Percentiles rank a stretch among this genome's conserved stretches.
These are phyloP conservation scores for Sporothrix curviconia DNA, from an alignment of 2,329 filamentous ascomycete genomes.

Conservation along the genomic window DNA sequence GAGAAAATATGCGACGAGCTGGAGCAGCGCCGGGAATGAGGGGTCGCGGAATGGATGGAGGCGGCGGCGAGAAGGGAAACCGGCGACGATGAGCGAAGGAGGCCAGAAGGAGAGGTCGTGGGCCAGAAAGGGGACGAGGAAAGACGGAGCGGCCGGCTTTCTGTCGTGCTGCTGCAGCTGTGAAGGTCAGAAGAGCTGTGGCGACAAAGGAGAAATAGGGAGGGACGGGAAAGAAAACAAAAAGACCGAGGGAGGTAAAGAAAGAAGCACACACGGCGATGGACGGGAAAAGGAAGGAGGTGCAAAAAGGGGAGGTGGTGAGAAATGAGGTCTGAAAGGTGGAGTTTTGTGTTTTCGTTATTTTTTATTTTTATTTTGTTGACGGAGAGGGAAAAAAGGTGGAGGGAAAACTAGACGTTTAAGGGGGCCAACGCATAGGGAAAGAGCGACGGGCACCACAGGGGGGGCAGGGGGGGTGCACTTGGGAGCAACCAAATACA, in stretches of 20 bases:
- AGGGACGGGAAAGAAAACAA: background rate
- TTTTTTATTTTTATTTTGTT: constrained; percentile 9
- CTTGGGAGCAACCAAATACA: background rate
- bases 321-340: background rate
- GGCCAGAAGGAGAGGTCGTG: background rate
- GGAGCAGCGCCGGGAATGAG: background rate
- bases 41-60: constrained; percentile 1
- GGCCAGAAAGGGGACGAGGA: background rate
- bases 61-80: background rate
- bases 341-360: constrained; percentile 6
- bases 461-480: background rate
- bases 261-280: background rate
- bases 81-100: constrained; percentile 6
- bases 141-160: constrained; percentile 1
- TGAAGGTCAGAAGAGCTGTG: background rate
- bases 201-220: too few relatives aligned
- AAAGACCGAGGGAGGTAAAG: background rate
- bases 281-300: background rate
- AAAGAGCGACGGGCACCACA: background rate
- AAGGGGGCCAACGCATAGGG: background rate
- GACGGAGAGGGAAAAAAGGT: constrained; percentile 8
- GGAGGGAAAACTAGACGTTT: constrained; percentile 9
- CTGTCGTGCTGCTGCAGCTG: background rate
- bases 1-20: background rate
- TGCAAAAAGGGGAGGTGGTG: constrained; percentile 7